Evolutionary conservation across 208 protist genomes (phyloP).

Genomic region (Wallacemonas sp.): DNA sequence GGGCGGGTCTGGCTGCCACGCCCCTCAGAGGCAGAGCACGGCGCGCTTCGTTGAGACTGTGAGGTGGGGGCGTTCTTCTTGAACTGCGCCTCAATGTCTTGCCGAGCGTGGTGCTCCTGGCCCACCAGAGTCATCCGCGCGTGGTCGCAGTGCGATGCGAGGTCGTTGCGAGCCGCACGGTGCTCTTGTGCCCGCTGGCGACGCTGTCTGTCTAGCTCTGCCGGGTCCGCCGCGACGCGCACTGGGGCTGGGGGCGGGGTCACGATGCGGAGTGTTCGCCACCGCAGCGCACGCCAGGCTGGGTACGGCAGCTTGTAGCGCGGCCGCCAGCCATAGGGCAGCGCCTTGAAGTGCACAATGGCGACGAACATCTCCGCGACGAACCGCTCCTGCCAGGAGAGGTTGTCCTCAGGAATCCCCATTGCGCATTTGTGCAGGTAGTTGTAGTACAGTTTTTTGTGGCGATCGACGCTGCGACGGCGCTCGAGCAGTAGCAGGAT

Average conservation of each 20-base stretch:
- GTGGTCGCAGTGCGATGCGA: neutral
- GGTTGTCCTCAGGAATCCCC: constrained; percentile 21
- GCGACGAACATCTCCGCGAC: constrained; percentile 15
- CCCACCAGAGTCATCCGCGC: constrained; percentile 13
- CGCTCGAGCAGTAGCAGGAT: constrained; percentile 25
- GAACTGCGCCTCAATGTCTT: constrained; percentile 1
- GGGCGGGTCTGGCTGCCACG: neutral
- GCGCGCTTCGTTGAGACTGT: neutral
- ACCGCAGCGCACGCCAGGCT: constrained; percentile 10
- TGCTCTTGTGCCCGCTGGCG: neutral
- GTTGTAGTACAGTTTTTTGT: constrained; percentile 9
- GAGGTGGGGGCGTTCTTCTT: neutral
- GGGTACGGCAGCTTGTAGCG: constrained; percentile 15
- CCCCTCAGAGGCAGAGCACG: too few relatives aligned
- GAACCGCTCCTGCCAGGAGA: constrained; percentile 20
- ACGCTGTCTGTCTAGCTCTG: too few relatives aligned
- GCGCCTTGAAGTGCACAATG: constrained; percentile 10
- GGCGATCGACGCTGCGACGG: constrained; percentile 24
- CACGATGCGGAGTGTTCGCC: constrained; percentile 11
- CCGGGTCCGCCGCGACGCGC: too few relatives aligned
- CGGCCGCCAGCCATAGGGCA: constrained; percentile 5
- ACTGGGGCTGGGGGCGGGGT: neutral
- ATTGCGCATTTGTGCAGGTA: neutral
- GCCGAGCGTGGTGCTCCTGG: constrained; percentile 17
- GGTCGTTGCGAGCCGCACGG: neutral